These are phyloP conservation scores for Penicillium sp. DNA, from an alignment of 2,329 filamentous ascomycete genomes.

Conservation along the genomic window DNA sequence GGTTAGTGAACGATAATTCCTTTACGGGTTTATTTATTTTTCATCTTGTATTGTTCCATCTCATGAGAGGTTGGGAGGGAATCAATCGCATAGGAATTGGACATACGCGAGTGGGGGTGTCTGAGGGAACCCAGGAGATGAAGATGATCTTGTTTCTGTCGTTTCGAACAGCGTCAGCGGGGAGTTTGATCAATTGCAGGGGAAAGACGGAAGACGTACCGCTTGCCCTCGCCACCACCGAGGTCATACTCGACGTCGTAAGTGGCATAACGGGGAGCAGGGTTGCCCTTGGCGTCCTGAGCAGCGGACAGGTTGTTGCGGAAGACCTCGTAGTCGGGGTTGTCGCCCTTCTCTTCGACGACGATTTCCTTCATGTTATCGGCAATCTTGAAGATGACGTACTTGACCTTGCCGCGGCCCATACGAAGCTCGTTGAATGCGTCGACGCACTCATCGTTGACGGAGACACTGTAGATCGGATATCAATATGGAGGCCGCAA, in stretches of 20 bases:
- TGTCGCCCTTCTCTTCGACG: constrained; percentile 50
- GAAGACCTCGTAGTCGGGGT: constrained; percentile 54
- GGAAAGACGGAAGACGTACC: constrained; percentile 37
- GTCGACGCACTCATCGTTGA: constrained; percentile 52
- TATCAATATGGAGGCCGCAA: constrained; percentile 23
- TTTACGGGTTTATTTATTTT: not conserved
- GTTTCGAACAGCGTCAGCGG: constrained; percentile 21
- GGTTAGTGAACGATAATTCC: constrained; percentile 18
- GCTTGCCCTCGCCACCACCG: constrained; percentile 52
- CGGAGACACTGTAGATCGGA: constrained; percentile 44
- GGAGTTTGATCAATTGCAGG: not conserved
- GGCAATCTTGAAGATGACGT: constrained; percentile 57
- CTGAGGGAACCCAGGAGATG: constrained; percentile 53
- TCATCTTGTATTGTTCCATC: not conserved
- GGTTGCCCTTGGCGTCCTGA: constrained; percentile 48
- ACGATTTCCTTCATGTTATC: constrained; percentile 56
- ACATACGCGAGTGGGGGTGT: constrained; percentile 47
- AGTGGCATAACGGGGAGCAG: constrained; percentile 54
- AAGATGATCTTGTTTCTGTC: constrained; percentile 56
- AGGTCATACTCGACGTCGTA: constrained; percentile 57
- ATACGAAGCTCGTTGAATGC: constrained; percentile 54
- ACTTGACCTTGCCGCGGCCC: constrained; percentile 51
- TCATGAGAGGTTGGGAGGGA: not conserved
- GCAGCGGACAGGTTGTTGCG: constrained; percentile 49
- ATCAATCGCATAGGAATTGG: not conserved